These are phyloP conservation scores for Linderniella brevidens DNA, from an alignment of 257 asterid species.

Conservation along the genomic window DNA sequence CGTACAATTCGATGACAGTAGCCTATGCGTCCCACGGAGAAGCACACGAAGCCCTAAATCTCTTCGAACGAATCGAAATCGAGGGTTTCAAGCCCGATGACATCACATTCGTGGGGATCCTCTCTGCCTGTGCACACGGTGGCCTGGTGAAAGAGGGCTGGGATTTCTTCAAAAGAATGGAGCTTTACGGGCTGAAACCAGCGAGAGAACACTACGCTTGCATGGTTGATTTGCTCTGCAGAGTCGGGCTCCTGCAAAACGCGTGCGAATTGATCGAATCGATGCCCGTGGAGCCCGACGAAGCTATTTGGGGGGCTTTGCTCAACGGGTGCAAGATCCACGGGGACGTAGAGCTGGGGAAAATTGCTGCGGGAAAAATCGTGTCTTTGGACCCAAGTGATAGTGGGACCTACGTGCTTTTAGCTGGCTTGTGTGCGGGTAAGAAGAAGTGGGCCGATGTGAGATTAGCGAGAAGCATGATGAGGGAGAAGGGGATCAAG, in stretches of 20 bases:
- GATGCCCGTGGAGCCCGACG: constrained; percentile 63
- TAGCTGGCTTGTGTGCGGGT: constrained; percentile 54
- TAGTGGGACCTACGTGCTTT: constrained; percentile 57
- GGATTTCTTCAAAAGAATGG: constrained; percentile 32
- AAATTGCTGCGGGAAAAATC: constrained; percentile 49
- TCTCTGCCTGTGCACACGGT: constrained; percentile 74
- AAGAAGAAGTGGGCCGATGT: constrained; percentile 57
- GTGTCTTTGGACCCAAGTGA: constrained; percentile 53
- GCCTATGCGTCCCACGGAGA: constrained; percentile 67
- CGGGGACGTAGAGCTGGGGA: constrained; percentile 51
- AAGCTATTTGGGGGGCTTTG: constrained; percentile 70
- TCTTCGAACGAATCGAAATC: constrained; percentile 28
- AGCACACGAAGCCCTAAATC: constrained; percentile 29
- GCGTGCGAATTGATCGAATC: constrained; percentile 33
- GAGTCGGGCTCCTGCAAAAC: constrained; percentile 47
- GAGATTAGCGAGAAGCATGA: constrained; percentile 43
- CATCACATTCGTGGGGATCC: constrained; percentile 55
- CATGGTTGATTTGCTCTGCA: constrained; percentile 52
- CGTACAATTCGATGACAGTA: constrained; percentile 57
- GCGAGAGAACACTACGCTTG: constrained; percentile 52
- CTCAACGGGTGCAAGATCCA: constrained; percentile 61
- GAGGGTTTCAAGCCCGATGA: constrained; percentile 37
- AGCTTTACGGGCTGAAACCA: constrained; percentile 21
- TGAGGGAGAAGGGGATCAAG: constrained; percentile 55
- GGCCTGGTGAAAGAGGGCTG: constrained; percentile 49